These are phyloP conservation scores for Populus hybrid DNA, from an alignment of 441 rosid genomes.

Conservation along the genomic window DNA sequence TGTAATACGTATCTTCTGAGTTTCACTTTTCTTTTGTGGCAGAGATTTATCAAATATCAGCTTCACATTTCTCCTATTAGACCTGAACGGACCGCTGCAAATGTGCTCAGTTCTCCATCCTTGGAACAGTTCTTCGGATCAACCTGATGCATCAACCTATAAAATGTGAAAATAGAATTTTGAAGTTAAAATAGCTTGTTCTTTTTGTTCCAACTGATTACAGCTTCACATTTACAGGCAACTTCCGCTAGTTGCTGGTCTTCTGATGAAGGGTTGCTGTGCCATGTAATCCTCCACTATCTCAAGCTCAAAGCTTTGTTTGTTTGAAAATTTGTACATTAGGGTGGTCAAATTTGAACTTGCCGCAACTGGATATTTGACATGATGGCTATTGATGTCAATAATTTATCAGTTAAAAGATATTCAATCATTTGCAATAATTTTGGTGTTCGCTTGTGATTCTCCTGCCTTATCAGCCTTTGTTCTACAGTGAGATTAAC, in stretches of 20 bases:
- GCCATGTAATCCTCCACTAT: conserved; percentile 2
- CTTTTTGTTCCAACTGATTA: conserved; percentile 13
- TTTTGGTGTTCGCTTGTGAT: conserved; percentile 7
- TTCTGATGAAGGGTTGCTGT: conserved; percentile 11
- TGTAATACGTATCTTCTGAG: background rate
- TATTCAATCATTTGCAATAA: conserved; percentile 22
- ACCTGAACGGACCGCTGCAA: conserved; percentile 61
- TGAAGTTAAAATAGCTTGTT: conserved; percentile 5
- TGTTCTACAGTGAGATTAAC: background rate
- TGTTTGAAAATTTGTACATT: conserved; percentile 37
- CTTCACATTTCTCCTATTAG: conserved; percentile 64
- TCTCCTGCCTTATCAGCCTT: background rate
- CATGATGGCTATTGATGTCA: conserved; percentile 21
- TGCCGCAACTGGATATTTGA: conserved; percentile 14
- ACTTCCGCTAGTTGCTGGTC: conserved; percentile 11
- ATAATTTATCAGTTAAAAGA: conserved; percentile 16
- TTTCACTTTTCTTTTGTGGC: conserved; percentile 13
- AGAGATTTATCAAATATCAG: conserved; percentile 94
- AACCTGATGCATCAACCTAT: conserved; percentile 31
- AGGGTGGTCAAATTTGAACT: conserved; percentile 18
- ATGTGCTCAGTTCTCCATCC: conserved; percentile 70
- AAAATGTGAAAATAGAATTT: conserved; percentile 18
- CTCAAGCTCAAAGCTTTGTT: conserved; percentile 15
- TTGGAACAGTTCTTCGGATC: conserved; percentile 85
- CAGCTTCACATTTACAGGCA: conserved; percentile 15